Base-by-base conservation (phyloP, 495 filamentous ascomycete species). In the Mycothermus thermophilus region DNA sequence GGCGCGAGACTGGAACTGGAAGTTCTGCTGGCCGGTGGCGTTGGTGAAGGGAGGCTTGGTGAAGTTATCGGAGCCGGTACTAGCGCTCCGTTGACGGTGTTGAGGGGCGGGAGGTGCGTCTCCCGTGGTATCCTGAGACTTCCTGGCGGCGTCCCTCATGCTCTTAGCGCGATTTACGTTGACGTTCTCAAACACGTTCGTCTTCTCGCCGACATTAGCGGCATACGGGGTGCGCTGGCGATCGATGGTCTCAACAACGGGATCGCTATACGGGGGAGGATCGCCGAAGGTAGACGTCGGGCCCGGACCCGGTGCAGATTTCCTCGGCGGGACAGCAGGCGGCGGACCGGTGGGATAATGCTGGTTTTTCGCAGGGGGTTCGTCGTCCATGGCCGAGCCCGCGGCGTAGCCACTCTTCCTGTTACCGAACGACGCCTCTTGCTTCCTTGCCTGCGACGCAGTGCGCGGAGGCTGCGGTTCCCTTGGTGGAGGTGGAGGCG, bases 161-260 rank as follows among this genome's bases (percentile, higher is more conserved):
- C 56, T 63, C 46, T 56, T 66, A 8, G 59, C 55, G 10, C 62
- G 50, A 37, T 50, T 52, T 11, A 64, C 27, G 28, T 41, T 51
- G 34, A 42, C 48, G 8, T 50, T 56, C 28, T 68, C 67, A 27
- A 67, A 67, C 0, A 64, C 56, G 29, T 67, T 65, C 0, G 74
- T 78, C 60, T 69, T 80, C 48, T 90, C 84, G 11, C 81, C 81
- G 32, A 74, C 71, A 19, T 70, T 55, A 3, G 66, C 71, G 23
- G 74, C 67, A 48, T 93, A 90, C 0, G 77, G 73, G 6, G 76
- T 80, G 36, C 81, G 75, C 16, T 68, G 55, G 8, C 81, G 68
- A 13, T 52, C 57, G n/a, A n/a, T n/a, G n/a, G n/a, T n/a, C n/a
- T 71, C 67, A 44, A 53, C 40, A 28, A 54, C 54, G 8, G 50